A percentile compares a stretch with the other conserved stretches of the same genome.
Conservation (phyloP, 108 stramenopile species). For the Skeletonema tropicum region DNA sequence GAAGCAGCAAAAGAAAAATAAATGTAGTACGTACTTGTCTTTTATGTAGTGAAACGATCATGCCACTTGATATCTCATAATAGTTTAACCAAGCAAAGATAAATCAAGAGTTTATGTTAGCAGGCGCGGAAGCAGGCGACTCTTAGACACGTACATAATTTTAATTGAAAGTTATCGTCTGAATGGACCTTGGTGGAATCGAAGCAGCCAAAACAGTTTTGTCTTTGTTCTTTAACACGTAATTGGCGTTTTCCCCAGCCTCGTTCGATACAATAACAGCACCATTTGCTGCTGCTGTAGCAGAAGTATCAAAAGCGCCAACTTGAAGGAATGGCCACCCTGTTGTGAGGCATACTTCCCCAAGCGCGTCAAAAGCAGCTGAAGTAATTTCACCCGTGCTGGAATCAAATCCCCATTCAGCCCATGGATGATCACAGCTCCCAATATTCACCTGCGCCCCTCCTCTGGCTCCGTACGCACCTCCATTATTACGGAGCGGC, state of each 20-base stretch:
- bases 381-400: slow-evolving; percentile 69
- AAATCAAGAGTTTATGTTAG: no score
- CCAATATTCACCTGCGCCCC: slow-evolving; percentile 75
- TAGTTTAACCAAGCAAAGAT: neutral
- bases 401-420: slow-evolving; percentile 59
- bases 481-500: slow-evolving; percentile 65
- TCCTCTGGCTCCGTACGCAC: slow-evolving; percentile 76
- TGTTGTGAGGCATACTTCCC: slow-evolving; percentile 84
- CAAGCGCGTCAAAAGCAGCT: slow-evolving; percentile 42
- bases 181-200: slow-evolving; percentile 81
- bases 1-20: neutral
- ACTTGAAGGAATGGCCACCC: slow-evolving; percentile 92
- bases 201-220: slow-evolving; percentile 64
- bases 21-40: neutral
- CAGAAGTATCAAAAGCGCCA: slow-evolving; percentile 75
- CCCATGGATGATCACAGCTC: slow-evolving; percentile 53
- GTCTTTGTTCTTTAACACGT: slow-evolving; percentile 63
- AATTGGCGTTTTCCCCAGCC: slow-evolving; percentile 73
- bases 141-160: no score
- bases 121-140: no score
- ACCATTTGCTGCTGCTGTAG: slow-evolving; percentile 45
- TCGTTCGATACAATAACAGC: slow-evolving; percentile 78
- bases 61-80: no score
- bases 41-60: neutral
- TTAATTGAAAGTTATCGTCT: slow-evolving; percentile 58